A percentile compares a stretch with the other conserved stretches of the same genome.
Evolutionary conservation across 768 basidiomycete species (phyloP).

Genomic region (Clavulina sp.): DNA sequence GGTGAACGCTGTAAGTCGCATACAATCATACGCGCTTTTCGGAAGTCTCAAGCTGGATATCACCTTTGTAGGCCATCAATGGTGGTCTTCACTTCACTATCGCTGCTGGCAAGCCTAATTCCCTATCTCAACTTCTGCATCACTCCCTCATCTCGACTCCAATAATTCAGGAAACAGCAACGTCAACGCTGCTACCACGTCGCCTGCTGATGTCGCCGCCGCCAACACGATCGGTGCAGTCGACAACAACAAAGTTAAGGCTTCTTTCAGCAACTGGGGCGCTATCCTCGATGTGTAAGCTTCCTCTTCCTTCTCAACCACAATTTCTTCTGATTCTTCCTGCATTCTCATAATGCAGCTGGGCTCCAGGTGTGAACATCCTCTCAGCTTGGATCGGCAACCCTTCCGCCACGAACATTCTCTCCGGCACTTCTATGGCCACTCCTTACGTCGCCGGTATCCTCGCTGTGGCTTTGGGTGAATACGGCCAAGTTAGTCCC

Average conservation of each 20-base stretch:
- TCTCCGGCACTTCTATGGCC: conserved; percentile 7
- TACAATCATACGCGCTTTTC: not conserved
- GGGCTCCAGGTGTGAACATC: conserved; percentile 7
- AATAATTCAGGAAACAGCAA: conserved; percentile 5
- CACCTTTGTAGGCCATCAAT: conserved; percentile 1
- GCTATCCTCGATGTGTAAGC: conserved; percentile 2
- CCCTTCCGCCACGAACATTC: not conserved
- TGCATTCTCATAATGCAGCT: not conserved
- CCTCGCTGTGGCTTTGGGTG: conserved; percentile 2
- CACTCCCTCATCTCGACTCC: not conserved
- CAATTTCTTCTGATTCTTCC: not conserved
- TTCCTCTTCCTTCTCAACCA: not conserved
- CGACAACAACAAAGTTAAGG: conserved; percentile 6
- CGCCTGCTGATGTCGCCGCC: conserved; percentile 9
- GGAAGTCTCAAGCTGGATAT: not conserved
- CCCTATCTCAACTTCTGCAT: too few relatives aligned
- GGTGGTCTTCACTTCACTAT: conserved; percentile 10
- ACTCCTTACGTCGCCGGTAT: conserved; percentile 9
- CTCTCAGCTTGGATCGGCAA: conserved; percentile 5
- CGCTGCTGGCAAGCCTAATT: conserved; percentile 7
- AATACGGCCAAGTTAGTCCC: conserved; percentile 2
- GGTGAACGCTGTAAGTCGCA: conserved; percentile 14
- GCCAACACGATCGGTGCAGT: conserved; percentile 12
- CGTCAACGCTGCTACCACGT: conserved; percentile 7
- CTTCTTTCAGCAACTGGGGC: conserved; percentile 11